Conservation (phyloP, 2,329 filamentous ascomycete species). For the Nemania sp. region DNA sequence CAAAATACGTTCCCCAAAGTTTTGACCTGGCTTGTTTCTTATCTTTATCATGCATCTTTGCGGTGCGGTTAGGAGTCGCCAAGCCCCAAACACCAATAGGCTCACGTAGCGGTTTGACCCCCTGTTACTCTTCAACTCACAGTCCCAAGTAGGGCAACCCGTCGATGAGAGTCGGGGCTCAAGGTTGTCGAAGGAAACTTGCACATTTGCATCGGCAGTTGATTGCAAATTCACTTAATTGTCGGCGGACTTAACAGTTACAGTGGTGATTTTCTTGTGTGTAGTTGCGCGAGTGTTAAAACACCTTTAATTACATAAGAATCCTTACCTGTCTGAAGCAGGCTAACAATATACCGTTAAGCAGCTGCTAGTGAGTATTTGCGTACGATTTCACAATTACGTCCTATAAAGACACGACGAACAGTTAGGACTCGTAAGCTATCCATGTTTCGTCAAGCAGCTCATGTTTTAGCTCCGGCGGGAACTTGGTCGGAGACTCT, state of each 20-base stretch:
- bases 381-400: not conserved
- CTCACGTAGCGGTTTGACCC: not conserved
- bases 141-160: not conserved
- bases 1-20: slow-evolving; percentile 21
- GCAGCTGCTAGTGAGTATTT: not conserved
- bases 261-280: not conserved
- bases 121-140: not conserved
- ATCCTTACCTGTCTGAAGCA: not conserved
- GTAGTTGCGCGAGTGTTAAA: not conserved
- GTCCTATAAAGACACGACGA: not conserved
- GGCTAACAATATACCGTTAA: not conserved
- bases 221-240: not conserved
- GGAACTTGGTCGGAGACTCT: slow-evolving; percentile 16
- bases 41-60: slow-evolving; percentile 11
- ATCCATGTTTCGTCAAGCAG: slow-evolving; percentile 12
- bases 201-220: not conserved
- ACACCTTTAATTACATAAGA: not conserved
- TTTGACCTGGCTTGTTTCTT: slow-evolving; percentile 9
- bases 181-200: not conserved
- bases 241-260: not conserved
- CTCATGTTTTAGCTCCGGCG: slow-evolving; percentile 24
- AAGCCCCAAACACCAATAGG: not conserved
- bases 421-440: not conserved
- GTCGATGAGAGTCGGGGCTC: not conserved
- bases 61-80: slow-evolving; percentile 9